Evolutionary conservation across 2,329 filamentous ascomycete genomes (phyloP), one percentile per base, ranked within the genome.

Genomic region (Xylariales sp.): DNA sequence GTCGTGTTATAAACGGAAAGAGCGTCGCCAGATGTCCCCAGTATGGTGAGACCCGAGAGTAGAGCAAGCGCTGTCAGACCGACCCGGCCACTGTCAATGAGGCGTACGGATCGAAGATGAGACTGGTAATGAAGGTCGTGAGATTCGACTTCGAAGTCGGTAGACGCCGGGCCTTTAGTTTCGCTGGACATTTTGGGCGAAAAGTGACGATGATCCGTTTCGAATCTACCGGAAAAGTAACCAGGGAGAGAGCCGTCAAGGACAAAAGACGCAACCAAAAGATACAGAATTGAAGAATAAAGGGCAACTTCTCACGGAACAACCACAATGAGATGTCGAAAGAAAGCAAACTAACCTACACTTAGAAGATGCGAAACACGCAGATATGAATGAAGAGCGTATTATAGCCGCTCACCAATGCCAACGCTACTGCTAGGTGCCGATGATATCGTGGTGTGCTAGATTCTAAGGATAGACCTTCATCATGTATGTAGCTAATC

Each of bases 1-100:
- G 79, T 82, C 20, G 61, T 60, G 49, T 77, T 66, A 61, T 80
- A 82, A 27, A 76, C 71, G 21, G 66, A 58, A 31, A 82, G 59
- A 5, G 74, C 66, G 54, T 81, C 68, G 49, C 66, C 74, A 3
- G 76, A 69, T 9, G 78, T 66, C 19, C 71, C 77, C 6, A 82
- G 60, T 38, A 78, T 66, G 14, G 66, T 69, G 49, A 81, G 53
- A 42, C 71, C 70, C 40, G 70, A 68, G 14, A 71, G 63, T 14
- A 82, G 61, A 20, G 71, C 69, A 22, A 82, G 55, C 4, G 60
- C 54, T 0, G 70, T 78, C 44, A 78, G 59, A 35, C 63, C 71
- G 3, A 73, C 51, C 11, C 71, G 67, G 34, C 64, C 62, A 34
- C 59, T 62, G 46, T 78, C 68, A 43, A 73, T 48, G 19, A 66